Base-by-base conservation (phyloP, 257 asterid genomes). In the Orobanche coerulescens region DNA sequence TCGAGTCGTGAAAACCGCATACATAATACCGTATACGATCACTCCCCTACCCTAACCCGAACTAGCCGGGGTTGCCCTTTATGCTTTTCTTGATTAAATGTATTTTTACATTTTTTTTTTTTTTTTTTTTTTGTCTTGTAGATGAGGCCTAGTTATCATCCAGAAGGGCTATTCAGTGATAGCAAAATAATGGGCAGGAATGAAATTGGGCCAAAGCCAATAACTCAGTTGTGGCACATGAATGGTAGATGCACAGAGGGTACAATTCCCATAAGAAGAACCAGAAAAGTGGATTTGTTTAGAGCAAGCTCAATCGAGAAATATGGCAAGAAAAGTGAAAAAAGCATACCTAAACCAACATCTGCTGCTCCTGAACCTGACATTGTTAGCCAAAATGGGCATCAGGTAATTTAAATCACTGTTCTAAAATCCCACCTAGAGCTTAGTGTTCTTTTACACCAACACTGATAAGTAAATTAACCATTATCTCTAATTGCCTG, bases 111-210 rank as follows among this genome's bases (percentile, higher is more conserved):
- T n/a, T n/a, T n/a, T n/a, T n/a, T n/a, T n/a, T n/a, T n/a, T n/a
- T n/a, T n/a, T n/a, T n/a, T n/a, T n/a, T n/a, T n/a, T n/a, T n/a
- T n/a, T n/a, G n/a, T 63, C 64, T 43, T 61, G 62, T 28, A 90
- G 97, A 76, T 81, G 90, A 81, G 78, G 79, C 95, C 97, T 47
- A 83, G 80, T 71, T 78, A 79, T 69, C 84, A 83, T 47, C 97
- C 97, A 26, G 90, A 82, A 64, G 87, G 84, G 16, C 50, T 77
- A 0, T 75, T 77, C 64, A 63, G 67, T 34, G 76, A 65, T 58
- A 78, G 73, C 26, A 77, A 80, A 70, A 60, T 22, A 65, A 57
- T 56, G 49, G 65, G 5, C 11, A 74, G 59, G 55, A 68, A 59
- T 33, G 69, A 64, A 18, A 64, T n/a, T 0, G 78, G 73, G 26